These are phyloP conservation scores for Penicillium decumbens DNA, from an alignment of 2,329 filamentous ascomycete genomes.

Conservation along the genomic window DNA sequence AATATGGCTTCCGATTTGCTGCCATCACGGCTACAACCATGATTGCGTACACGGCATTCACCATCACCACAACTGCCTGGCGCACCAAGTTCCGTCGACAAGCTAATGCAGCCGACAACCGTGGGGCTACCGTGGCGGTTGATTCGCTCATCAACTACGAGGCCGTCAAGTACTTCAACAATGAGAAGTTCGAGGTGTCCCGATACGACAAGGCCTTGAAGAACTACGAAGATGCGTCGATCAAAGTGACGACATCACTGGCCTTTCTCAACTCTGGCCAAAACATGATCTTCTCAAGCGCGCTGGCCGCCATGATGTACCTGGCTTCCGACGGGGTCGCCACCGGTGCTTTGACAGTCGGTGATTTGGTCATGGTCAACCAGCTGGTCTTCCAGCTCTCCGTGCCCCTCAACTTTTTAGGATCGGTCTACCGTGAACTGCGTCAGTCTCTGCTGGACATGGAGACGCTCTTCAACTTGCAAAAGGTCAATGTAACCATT, in stretches of 20 bases:
- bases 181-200: constrained; percentile 87
- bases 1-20: constrained; percentile 89
- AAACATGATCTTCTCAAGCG: constrained; percentile 93
- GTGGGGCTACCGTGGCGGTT: constrained; percentile 87
- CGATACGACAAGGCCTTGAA: constrained; percentile 84
- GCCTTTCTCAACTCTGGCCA: constrained; percentile 92
- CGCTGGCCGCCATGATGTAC: constrained; percentile 97
- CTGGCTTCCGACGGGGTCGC: constrained; percentile 87
- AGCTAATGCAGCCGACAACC: constrained; percentile 94
- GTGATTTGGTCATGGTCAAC: constrained; percentile 97
- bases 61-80: constrained; percentile 94
- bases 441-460: constrained; percentile 93
- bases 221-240: constrained; percentile 86
- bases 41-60: constrained; percentile 93
- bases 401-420: constrained; percentile 92
- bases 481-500: constrained; percentile 90
- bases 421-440: constrained; percentile 95
- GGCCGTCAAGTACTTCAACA: constrained; percentile 99
- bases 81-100: constrained; percentile 92
- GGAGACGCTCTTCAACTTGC: constrained; percentile 95
- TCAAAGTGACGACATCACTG: constrained; percentile 92
- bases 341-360: constrained; percentile 74
- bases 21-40: constrained; percentile 86
- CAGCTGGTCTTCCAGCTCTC: constrained; percentile 98
- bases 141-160: constrained; percentile 99